Percentiles rank a stretch among this genome's conserved stretches.
Conservation (phyloP, 2,329 filamentous ascomycete species). For the Ophiocordyceps robertsii region DNA sequence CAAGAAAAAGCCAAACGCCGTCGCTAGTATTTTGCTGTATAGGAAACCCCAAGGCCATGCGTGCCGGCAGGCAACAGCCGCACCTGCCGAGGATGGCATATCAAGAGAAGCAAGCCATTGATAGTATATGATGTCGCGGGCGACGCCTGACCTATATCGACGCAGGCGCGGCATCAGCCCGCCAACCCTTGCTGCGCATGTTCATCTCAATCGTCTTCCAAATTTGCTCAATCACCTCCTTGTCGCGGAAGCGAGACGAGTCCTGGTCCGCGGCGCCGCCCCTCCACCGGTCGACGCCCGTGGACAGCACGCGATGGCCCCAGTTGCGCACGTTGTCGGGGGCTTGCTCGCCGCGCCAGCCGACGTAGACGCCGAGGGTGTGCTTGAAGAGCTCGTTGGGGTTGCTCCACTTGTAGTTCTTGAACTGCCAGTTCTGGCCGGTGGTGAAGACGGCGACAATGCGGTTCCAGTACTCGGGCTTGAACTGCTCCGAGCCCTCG, state of each 20-base stretch:
- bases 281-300: conserved; percentile 75
- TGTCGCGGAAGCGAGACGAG: conserved; percentile 62
- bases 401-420: conserved; percentile 90
- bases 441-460: conserved; percentile 96
- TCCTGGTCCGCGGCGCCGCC: conserved; percentile 32
- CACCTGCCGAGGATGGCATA: not conserved
- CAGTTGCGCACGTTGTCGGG: conserved; percentile 70
- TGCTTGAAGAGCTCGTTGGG: conserved; percentile 83
- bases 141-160: conserved; percentile 24
- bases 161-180: conserved; percentile 51
- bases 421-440: conserved; percentile 96
- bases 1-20: too few species aligned
- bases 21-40: too few species aligned
- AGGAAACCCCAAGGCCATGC: too few species aligned
- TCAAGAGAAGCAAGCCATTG: not conserved
- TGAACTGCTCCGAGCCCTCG: conserved; percentile 86
- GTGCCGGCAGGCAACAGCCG: too few species aligned
- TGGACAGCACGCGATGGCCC: conserved; percentile 71
- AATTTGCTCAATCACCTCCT: conserved; percentile 83
- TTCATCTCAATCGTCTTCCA: conserved; percentile 81
- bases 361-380: conserved; percentile 76
- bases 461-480: conserved; percentile 93
- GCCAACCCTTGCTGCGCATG: conserved; percentile 80
- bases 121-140: not conserved
- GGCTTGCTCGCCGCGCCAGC: conserved; percentile 73